phyloP scores from a whole-genome alignment of 495 filamentous ascomycete genomes.

The Aspergillus ostianus region DNA sequence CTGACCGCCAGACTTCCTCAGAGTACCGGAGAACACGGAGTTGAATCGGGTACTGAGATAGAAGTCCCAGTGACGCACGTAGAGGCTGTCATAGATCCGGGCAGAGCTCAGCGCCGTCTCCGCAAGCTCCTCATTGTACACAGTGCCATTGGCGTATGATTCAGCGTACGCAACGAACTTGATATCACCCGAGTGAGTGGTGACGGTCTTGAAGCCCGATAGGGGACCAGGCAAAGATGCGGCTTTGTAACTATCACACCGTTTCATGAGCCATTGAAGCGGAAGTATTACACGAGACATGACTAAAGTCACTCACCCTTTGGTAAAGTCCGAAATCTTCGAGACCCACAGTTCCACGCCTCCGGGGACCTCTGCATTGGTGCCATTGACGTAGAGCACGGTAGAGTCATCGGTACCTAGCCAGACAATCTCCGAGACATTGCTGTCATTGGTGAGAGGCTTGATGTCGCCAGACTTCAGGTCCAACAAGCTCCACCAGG shows the following conservation, averaged over 20 bases:
- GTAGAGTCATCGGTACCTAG: constrained; percentile 38
- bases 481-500: constrained; percentile 40
- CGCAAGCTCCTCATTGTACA: constrained; percentile 59
- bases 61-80: constrained; percentile 75
- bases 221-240: constrained; percentile 58
- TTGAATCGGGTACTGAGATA: constrained; percentile 55
- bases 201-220: constrained; percentile 64
- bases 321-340: constrained; percentile 26
- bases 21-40: constrained; percentile 44
- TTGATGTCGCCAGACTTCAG: constrained; percentile 37
- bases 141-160: constrained; percentile 57
- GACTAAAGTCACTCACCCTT: constrained; percentile 21
- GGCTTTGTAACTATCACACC: constrained; percentile 47
- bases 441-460: constrained; percentile 37
- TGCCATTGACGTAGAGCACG: constrained; percentile 47
- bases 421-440: constrained; percentile 47
- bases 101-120: constrained; percentile 56
- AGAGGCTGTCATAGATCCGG: constrained; percentile 66
- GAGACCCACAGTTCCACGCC: constrained; percentile 45
- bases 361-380: constrained; percentile 41
- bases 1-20: constrained; percentile 24
- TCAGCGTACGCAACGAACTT: constrained; percentile 61
- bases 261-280: constrained; percentile 1
- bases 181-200: constrained; percentile 52
- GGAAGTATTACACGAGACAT: background rate